Evolutionary conservation across 768 basidiomycete genomes (phyloP).

Genomic region (Mycena capillaripes): DNA sequence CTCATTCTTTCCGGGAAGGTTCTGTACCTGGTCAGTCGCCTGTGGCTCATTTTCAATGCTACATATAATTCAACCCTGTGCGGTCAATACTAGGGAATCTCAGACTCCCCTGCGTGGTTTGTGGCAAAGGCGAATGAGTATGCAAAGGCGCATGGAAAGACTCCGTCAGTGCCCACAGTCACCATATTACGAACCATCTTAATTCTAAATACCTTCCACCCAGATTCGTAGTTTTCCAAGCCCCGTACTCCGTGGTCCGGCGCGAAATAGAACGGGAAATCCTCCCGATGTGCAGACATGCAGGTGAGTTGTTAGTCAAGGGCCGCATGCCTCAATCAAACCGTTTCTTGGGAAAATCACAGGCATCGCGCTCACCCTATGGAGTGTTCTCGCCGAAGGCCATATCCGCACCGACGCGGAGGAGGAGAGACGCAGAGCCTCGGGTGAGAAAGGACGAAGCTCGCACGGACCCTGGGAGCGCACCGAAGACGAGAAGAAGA

Average conservation of each 20-base stretch:
- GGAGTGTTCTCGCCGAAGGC: slow-evolving; percentile 48
- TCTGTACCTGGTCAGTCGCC: slow-evolving; percentile 48
- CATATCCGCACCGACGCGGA: slow-evolving; percentile 44
- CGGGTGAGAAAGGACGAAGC: slow-evolving; percentile 56
- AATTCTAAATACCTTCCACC: no score
- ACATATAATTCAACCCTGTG: no score
- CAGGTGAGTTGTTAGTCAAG: background rate
- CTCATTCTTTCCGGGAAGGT: slow-evolving; percentile 59
- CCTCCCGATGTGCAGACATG: slow-evolving; percentile 50
- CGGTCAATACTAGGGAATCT: slow-evolving; percentile 41
- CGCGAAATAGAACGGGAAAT: slow-evolving; percentile 63
- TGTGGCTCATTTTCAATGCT: no score
- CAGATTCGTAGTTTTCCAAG: slow-evolving; percentile 60
- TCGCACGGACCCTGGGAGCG: slow-evolving; percentile 47
- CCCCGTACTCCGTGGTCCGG: slow-evolving; percentile 47
- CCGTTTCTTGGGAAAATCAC: no score
- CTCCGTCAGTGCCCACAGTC: slow-evolving; percentile 38
- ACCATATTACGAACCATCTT: background rate
- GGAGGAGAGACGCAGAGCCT: slow-evolving; percentile 44
- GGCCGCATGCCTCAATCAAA: no score
- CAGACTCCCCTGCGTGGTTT: slow-evolving; percentile 55
- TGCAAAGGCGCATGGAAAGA: slow-evolving; percentile 53
- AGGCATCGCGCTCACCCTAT: slow-evolving; percentile 54
- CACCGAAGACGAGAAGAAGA: slow-evolving; percentile 22
- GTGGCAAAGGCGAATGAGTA: slow-evolving; percentile 57